Base-by-base conservation (phyloP, 2,329 filamentous ascomycete genomes). In the Phyllosticta capitalensis region DNA sequence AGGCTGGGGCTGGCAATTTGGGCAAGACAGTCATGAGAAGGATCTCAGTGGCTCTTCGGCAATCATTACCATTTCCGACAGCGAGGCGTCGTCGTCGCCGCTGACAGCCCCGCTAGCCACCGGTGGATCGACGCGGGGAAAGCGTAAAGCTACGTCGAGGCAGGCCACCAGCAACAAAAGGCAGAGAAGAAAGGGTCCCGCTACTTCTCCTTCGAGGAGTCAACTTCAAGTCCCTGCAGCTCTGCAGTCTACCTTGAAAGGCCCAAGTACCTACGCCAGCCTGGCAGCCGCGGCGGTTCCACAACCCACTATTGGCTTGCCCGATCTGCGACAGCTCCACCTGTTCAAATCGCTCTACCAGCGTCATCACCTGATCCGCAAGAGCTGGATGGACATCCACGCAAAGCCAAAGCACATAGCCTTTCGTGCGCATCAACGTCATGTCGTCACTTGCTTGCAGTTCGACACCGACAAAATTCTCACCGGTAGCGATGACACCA, bases 401-500 rank as follows among this genome's bases (percentile, higher is more conserved):
- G 85, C 87, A 62, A 89, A 91, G 72, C 94, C 94, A 26, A 84
- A 88, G 52, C 94, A 99, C 67, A 87, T 99, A 61, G 94, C 94
- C 4, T 97, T 99, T 73, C 86, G 90, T n/a, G 94, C 94, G 5
- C 94, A 99, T 69, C 90, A 94, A 62, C 86, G 90, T 33, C 92
- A 97, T 75, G 94, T 99, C 62, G 95, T 99, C 56, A 99, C 94
- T 17, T 99, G 94, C 70, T 81, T 99, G 58, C 92, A 99, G 71
- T 99, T 99, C 67, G 94, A 99, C 69, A 89, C 92, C 54, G 92
- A 99, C 78, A 97, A 97, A 75, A 96, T 99, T 65, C 82, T 99
- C 65, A 99, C 94, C 1, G 94, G 94, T 24, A 97, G 92, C 69
- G 94, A 99, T 71, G 94, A 99, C 70, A 96, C 92, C 3, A 86